Conservation (phyloP, 2,329 filamentous ascomycete genomes). For the Cephalotrichum gorgonifer region DNA sequence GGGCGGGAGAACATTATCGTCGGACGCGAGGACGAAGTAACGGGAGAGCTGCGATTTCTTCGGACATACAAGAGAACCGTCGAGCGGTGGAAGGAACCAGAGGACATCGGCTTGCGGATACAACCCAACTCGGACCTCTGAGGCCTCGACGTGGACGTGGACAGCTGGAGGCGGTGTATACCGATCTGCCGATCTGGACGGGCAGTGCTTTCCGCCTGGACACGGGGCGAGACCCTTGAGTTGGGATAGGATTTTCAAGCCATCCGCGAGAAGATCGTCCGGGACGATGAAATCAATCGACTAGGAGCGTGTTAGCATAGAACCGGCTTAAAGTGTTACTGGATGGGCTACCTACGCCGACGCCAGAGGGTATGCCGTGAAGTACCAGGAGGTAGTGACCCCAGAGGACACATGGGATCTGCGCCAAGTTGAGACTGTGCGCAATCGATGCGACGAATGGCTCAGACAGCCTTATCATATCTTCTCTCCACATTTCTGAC, state of each 20-base stretch:
- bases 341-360: conserved; percentile 5
- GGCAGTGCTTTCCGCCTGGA: conserved; percentile 7
- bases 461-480: conserved; percentile 3
- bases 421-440: conserved; percentile 9
- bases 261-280: conserved; percentile 9
- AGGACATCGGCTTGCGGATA: conserved; percentile 14
- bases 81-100: conserved; percentile 14
- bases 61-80: conserved; percentile 7
- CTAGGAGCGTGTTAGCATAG: conserved; percentile 4
- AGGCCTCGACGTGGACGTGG: conserved; percentile 8
- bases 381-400: conserved; percentile 13
- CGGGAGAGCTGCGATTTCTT: conserved; percentile 6
- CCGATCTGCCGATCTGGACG: conserved; percentile 8
- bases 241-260: conserved; percentile 6
- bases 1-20: conserved; percentile 11
- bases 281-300: conserved; percentile 13
- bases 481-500: not conserved
- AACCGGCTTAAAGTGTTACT: not conserved
- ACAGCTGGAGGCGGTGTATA: conserved; percentile 10
- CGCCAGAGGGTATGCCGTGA: conserved; percentile 13
- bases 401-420: conserved; percentile 13
- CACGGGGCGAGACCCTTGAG: conserved; percentile 8
- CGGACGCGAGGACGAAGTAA: conserved; percentile 13
- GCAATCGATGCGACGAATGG: conserved; percentile 10
- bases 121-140: conserved; percentile 12